Evolutionary conservation across 345 rosid species (phyloP).

Genomic region (Reutealis trisperma): DNA sequence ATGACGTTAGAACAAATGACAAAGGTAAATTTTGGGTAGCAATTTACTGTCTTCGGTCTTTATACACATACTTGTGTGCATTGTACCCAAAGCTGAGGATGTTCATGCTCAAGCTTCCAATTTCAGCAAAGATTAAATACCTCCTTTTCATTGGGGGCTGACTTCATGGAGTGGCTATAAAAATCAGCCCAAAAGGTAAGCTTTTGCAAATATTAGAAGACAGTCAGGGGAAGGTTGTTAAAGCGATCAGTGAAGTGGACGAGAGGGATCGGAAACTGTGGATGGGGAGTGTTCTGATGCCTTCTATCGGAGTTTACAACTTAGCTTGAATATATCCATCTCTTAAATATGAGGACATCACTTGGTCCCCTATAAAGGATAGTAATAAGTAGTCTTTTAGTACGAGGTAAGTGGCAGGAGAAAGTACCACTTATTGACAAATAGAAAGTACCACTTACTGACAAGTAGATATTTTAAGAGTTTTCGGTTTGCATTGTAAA

Average conservation of each 20-base stretch:
- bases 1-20: slow-evolving; percentile 71
- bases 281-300: slow-evolving; percentile 95
- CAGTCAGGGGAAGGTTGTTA: slow-evolving; percentile 73
- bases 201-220: slow-evolving; percentile 73
- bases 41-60: slow-evolving; percentile 53
- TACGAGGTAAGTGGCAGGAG: too few relatives aligned
- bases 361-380: too few relatives aligned
- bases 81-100: slow-evolving; percentile 52
- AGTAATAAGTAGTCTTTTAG: too few relatives aligned
- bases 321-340: too few relatives aligned
- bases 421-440: too few relatives aligned
- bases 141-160: slow-evolving; percentile 53
- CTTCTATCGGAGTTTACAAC: slow-evolving; percentile 67
- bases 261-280: slow-evolving; percentile 91
- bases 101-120: slow-evolving; percentile 67
- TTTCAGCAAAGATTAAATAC: slow-evolving; percentile 53
- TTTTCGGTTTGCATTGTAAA: too few relatives aligned
- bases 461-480: too few relatives aligned
- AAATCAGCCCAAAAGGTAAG: slow-evolving; percentile 82
- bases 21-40: slow-evolving; percentile 96
- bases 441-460: too few relatives aligned
- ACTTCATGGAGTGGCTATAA: slow-evolving; percentile 49
- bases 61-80: slow-evolving; percentile 41
- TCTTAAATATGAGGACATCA: too few relatives aligned
- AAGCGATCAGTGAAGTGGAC: slow-evolving; percentile 80